Evolutionary conservation across 495 filamentous ascomycete species (phyloP).

Genomic region (Talaromyces borbonicus): DNA sequence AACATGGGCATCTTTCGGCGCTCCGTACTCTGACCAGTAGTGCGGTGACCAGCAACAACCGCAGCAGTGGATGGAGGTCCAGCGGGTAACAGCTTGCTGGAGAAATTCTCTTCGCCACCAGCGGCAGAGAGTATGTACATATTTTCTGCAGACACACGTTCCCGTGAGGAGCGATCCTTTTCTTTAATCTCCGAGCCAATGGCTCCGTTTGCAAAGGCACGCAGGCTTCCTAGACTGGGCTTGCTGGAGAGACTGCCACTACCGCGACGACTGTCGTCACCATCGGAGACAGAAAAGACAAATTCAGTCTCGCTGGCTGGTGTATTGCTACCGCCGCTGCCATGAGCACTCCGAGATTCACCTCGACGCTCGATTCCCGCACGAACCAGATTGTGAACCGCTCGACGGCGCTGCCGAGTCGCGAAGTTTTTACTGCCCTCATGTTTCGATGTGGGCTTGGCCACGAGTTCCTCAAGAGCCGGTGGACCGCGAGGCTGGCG

Average conservation of each 20-base stretch:
- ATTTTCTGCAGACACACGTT: conserved; percentile 46
- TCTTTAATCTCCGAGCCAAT: conserved; percentile 76
- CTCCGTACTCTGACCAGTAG: conserved; percentile 39
- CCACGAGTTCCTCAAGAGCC: conserved; percentile 78
- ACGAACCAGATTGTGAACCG: conserved; percentile 81
- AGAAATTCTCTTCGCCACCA: conserved; percentile 51
- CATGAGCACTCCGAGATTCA: conserved; percentile 47
- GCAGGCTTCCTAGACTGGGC: conserved; percentile 68
- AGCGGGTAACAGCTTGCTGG: conserved; percentile 38
- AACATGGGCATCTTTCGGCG: conserved; percentile 77
- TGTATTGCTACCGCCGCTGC: conserved; percentile 66
- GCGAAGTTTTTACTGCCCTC: conserved; percentile 99
- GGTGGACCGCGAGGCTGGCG: conserved; percentile 93
- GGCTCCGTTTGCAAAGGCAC: conserved; percentile 67
- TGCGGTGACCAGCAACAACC: conserved; percentile 38
- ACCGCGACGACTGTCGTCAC: conserved; percentile 68
- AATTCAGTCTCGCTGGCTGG: conserved; percentile 84
- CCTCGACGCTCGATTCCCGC: conserved; percentile 79
- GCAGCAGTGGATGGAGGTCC: conserved; percentile 36
- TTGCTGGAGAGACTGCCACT: conserved; percentile 71
- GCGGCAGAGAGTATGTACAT: conserved; percentile 23
- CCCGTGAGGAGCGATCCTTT: conserved; percentile 50
- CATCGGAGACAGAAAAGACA: conserved; percentile 71
- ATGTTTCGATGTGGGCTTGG: conserved; percentile 84
- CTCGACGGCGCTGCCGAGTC: conserved; percentile 82